Evolutionary conservation across 1,284 basidiomycete species (phyloP).

Genomic region (Peniophora sp.): DNA sequence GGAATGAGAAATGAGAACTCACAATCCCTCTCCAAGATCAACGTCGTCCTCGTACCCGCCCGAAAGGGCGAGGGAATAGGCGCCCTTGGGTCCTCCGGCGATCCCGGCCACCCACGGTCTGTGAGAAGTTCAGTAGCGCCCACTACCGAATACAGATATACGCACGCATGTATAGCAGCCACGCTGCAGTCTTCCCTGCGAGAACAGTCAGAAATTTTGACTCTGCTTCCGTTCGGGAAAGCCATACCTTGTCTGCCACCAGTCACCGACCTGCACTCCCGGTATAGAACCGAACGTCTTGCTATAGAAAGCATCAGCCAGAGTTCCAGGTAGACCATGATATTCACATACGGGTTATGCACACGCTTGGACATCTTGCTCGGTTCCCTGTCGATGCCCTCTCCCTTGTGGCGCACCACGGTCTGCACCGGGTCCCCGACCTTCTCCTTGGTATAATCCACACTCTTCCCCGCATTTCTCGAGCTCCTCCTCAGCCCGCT

Average conservation of each 20-base stretch:
- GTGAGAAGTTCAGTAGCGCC: not conserved
- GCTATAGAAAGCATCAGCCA: conserved; percentile 13
- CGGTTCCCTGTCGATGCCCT: conserved; percentile 17
- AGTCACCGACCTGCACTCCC: conserved; percentile 66
- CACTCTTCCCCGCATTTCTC: conserved; percentile 50
- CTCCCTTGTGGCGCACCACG: conserved; percentile 12
- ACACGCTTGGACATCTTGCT: conserved; percentile 26
- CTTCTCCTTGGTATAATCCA: conserved; percentile 39
- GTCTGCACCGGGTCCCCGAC: conserved; percentile 10
- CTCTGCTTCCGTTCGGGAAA: not conserved
- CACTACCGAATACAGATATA: conserved; percentile 2
- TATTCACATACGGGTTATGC: conserved; percentile 55
- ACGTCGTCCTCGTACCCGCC: conserved; percentile 84
- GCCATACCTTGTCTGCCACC: conserved; percentile 61
- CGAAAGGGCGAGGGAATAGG: conserved; percentile 73
- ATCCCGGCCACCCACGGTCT: conserved; percentile 77
- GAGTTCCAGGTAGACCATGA: not conserved
- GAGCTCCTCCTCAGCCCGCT: conserved; percentile 50
- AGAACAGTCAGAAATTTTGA: not conserved
- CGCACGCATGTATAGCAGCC: conserved; percentile 72
- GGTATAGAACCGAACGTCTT: conserved; percentile 60
- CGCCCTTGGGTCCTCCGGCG: conserved; percentile 54
- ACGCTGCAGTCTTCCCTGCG: conserved; percentile 56
- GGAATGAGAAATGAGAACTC: not conserved
- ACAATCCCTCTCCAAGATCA: conserved; percentile 56